phyloP scores from a whole-genome alignment of 495 filamentous ascomycete genomes.

The Hypoxylon fragiforme region DNA sequence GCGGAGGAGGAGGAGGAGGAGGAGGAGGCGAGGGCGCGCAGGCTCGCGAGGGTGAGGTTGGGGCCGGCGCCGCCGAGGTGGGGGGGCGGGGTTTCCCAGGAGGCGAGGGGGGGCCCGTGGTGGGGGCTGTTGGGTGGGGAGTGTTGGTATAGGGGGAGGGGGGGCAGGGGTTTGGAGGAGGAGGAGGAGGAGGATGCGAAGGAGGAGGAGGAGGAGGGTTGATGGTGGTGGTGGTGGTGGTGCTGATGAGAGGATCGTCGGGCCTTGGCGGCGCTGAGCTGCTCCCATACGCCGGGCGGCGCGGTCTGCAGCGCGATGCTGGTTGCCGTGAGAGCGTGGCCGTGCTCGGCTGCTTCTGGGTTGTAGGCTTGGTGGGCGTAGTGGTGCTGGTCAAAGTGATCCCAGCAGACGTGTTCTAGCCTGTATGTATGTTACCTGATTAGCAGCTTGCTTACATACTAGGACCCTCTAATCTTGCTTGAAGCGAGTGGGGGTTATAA shows the following conservation, averaged over 20 bases:
- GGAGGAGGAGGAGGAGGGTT: slow-evolving; percentile 9
- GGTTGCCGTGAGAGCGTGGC: slow-evolving; percentile 53
- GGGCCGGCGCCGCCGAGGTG: background rate
- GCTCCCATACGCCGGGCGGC: slow-evolving; percentile 32
- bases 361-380: slow-evolving; percentile 34
- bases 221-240: background rate
- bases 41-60: slow-evolving; percentile 40
- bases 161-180: background rate
- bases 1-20: slow-evolving; percentile 42
- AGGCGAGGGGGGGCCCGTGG: slow-evolving; percentile 6
- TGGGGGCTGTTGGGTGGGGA: background rate
- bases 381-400: slow-evolving; percentile 45
- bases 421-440: slow-evolving; percentile 25
- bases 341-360: slow-evolving; percentile 31
- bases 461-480: background rate
- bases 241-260: slow-evolving; percentile 2
- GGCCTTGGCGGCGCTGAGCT: slow-evolving; percentile 21
- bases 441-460: background rate
- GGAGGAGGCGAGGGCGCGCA: slow-evolving; percentile 44
- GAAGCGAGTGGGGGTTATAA: background rate
- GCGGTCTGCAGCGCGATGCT: slow-evolving; percentile 43
- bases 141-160: background rate
- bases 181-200: background rate
- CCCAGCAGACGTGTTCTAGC: slow-evolving; percentile 55
- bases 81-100: slow-evolving; percentile 7